These are phyloP conservation scores for Eucalyptus tenuipes DNA, from an alignment of 345 rosid species.

Conservation along the genomic window DNA sequence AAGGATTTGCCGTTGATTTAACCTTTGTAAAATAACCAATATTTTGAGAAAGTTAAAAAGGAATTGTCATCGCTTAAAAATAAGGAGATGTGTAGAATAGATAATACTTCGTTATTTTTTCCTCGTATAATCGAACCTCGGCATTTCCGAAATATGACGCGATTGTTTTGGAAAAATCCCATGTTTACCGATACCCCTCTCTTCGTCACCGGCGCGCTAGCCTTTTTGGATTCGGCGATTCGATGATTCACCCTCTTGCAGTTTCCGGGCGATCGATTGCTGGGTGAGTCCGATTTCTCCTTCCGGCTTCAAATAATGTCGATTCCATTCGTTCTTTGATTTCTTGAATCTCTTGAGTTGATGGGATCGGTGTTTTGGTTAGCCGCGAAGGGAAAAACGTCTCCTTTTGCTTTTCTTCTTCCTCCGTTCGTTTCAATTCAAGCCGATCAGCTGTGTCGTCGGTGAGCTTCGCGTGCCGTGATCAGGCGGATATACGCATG, in stretches of 20 bases:
- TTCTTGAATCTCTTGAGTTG: background rate
- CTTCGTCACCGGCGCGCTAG: background rate
- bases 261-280: background rate
- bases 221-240: background rate
- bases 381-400: background rate
- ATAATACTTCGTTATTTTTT: background rate
- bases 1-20: background rate
- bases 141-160: background rate
- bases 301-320: background rate
- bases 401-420: background rate
- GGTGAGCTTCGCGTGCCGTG: background rate
- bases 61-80: too few relatives aligned
- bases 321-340: background rate
- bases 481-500: background rate
- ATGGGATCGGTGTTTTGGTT: background rate
- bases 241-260: background rate
- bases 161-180: background rate
- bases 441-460: background rate
- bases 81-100: too few relatives aligned
- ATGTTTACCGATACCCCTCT: background rate
- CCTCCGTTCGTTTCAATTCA: background rate
- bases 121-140: background rate
- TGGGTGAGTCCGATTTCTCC: background rate
- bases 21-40: background rate
- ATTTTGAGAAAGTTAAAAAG: background rate